These are phyloP conservation scores for Teratosphaeria epicoccoides DNA, from an alignment of 2,329 filamentous ascomycete genomes.

Conservation along the genomic window DNA sequence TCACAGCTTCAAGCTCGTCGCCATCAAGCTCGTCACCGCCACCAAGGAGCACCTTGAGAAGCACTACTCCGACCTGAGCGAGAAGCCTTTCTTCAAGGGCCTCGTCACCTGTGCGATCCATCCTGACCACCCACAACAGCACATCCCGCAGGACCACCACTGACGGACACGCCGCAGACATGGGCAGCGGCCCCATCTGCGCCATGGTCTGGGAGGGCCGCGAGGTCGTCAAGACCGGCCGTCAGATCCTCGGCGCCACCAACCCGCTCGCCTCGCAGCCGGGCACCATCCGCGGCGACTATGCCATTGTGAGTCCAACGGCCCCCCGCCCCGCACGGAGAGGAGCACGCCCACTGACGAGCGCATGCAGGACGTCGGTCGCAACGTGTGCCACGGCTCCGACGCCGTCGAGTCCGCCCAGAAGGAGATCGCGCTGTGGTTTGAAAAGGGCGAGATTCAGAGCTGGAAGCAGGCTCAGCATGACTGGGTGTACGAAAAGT, in stretches of 20 bases:
- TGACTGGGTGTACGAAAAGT: conserved; percentile 97
- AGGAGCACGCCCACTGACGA: background rate
- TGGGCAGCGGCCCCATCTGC: conserved; percentile 90
- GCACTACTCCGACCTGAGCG: conserved; percentile 88
- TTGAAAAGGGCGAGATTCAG: conserved; percentile 77
- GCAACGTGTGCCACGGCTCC: conserved; percentile 99
- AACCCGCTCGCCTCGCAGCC: conserved; percentile 92
- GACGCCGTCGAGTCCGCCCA: conserved; percentile 97
- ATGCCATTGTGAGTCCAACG: conserved; percentile 50
- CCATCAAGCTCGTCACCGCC: conserved; percentile 88
- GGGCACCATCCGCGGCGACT: conserved; percentile 96
- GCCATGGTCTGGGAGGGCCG: conserved; percentile 99
- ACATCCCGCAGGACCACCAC: background rate
- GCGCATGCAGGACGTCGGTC: conserved; percentile 58
- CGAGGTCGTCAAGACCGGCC: conserved; percentile 98
- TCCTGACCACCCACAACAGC: conserved; percentile 1
- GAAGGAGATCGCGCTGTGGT: conserved; percentile 99
- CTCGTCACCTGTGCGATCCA: conserved; percentile 71
- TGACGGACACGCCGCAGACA: conserved; percentile 51
- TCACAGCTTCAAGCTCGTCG: conserved; percentile 86
- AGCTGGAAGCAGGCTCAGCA: conserved; percentile 74
- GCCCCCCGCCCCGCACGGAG: background rate
- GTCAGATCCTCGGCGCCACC: conserved; percentile 93
- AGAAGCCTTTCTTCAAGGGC: conserved; percentile 94
- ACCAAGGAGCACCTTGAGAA: conserved; percentile 92